Conservation (phyloP, 306 rosid genomes). For the Dryas alaskensis region DNA sequence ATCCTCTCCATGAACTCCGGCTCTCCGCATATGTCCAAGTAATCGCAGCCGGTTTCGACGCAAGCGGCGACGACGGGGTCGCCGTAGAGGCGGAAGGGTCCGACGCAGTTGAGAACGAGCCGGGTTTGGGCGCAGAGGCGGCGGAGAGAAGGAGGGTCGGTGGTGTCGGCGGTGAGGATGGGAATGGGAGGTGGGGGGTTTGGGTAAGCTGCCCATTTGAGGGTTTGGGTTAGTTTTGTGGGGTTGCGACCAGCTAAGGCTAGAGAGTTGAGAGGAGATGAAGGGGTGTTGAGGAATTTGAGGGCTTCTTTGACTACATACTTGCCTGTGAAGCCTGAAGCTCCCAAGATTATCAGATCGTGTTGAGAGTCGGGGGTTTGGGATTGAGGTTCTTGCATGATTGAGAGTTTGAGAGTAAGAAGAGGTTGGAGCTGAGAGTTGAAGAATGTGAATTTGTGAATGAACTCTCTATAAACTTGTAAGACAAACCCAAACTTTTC, state of each 20-base stretch:
- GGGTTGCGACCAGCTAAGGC: conserved; percentile 81
- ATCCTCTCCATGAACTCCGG: conserved; percentile 82
- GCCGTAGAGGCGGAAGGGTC: conserved; percentile 86
- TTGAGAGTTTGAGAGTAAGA: neutral
- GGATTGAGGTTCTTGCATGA: conserved; percentile 28
- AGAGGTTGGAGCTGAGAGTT: neutral
- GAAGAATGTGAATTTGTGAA: neutral
- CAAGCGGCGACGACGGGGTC: conserved; percentile 76
- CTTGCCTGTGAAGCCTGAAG: conserved; percentile 89
- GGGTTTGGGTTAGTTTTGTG: conserved; percentile 50
- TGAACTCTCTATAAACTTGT: no score
- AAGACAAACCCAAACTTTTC: no score
- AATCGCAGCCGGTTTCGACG: conserved; percentile 63
- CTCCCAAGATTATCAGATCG: conserved; percentile 76
- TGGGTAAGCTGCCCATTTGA: conserved; percentile 65
- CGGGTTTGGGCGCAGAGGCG: conserved; percentile 56
- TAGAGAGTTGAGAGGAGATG: conserved; percentile 58
- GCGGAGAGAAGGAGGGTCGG: conserved; percentile 58
- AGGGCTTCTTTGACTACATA: conserved; percentile 68
- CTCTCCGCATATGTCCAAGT: conserved; percentile 85
- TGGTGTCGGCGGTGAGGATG: conserved; percentile 55
- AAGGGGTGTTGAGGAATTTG: conserved; percentile 53
- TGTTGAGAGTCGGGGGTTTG: conserved; percentile 12
- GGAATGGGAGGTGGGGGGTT: conserved; percentile 53
- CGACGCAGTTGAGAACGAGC: conserved; percentile 85